Percentiles rank a stretch among this genome's conserved stretches.
Conservation (phyloP, 2,329 filamentous ascomycete species). For the Microcera coccophila region DNA sequence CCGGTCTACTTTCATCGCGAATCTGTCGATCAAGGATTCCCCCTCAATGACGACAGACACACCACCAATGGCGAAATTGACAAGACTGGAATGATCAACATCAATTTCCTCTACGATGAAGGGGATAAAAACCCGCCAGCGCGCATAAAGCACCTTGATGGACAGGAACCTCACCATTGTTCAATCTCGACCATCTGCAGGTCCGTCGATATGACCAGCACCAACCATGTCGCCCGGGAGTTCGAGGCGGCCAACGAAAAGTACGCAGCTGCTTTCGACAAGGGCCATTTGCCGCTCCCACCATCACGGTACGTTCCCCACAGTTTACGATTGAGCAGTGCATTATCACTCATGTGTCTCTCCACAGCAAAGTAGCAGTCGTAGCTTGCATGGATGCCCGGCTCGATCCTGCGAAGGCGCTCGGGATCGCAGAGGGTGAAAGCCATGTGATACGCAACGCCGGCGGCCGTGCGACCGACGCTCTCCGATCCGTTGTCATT, state of each 20-base stretch:
- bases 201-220: constrained; percentile 10
- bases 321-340: not conserved
- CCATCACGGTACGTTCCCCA: constrained; percentile 24
- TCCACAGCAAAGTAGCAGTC: constrained; percentile 34
- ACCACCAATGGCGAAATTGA: no score
- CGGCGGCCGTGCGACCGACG: constrained; percentile 63
- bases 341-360: not conserved
- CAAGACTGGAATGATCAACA: no score
- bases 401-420: constrained; percentile 60
- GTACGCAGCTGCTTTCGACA: constrained; percentile 19
- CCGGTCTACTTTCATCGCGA: no score
- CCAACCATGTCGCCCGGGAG: constrained; percentile 17
- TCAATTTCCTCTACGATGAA: no score
- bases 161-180: not conserved
- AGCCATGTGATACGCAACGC: constrained; percentile 77
- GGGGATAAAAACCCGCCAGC: not conserved
- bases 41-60: no score
- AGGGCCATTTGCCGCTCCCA: constrained; percentile 20
- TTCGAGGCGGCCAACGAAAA: constrained; percentile 22
- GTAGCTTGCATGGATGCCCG: constrained; percentile 83
- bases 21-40: no score
- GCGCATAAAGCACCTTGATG: not conserved
- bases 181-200: not conserved
- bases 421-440: constrained; percentile 68
- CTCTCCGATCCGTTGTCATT: constrained; percentile 70